Conservation (phyloP, 1,284 basidiomycete genomes). For the Moesziomyces sp. region DNA sequence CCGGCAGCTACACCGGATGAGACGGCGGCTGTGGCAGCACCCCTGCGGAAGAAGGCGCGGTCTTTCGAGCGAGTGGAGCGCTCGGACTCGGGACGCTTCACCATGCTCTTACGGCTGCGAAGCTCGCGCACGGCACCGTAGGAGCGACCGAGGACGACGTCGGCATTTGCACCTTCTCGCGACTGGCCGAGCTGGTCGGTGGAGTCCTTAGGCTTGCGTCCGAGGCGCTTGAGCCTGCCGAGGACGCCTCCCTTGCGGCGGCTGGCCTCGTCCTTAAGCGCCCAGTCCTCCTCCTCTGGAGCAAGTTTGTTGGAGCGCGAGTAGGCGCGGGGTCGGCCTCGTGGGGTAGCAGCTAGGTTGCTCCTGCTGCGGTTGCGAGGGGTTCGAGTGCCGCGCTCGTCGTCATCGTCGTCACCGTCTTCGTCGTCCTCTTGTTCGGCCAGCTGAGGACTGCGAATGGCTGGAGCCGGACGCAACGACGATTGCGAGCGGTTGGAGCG, state of each 20-base stretch:
- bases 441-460: conserved; percentile 15
- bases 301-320: conserved; percentile 45
- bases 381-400: conserved; percentile 12
- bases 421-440: conserved; percentile 28
- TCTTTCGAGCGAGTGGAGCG: conserved; percentile 7
- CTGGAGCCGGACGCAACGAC: conserved; percentile 16
- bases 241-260: conserved; percentile 48
- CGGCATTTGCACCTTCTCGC: conserved; percentile 33
- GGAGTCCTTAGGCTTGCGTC: conserved; percentile 22
- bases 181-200: conserved; percentile 1
- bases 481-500: conserved; percentile 22
- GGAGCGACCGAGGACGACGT: conserved; percentile 45
- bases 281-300: conserved; percentile 47
- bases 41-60: conserved; percentile 20
- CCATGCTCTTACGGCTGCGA: conserved; percentile 41
- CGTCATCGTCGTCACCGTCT: conserved; percentile 35
- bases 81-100: conserved; percentile 16
- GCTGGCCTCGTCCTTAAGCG: conserved; percentile 30
- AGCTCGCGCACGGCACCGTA: conserved; percentile 46
- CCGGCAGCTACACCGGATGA: conserved; percentile 23
- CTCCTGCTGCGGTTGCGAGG: conserved; percentile 39
- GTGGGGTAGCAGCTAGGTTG: conserved; percentile 30
- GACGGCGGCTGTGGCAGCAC: conserved; percentile 29
- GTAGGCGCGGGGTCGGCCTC: conserved; percentile 27
- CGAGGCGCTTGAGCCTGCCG: conserved; percentile 40